These are phyloP conservation scores for Pistacia vera DNA, from an alignment of 345 rosid genomes.

Conservation along the genomic window DNA sequence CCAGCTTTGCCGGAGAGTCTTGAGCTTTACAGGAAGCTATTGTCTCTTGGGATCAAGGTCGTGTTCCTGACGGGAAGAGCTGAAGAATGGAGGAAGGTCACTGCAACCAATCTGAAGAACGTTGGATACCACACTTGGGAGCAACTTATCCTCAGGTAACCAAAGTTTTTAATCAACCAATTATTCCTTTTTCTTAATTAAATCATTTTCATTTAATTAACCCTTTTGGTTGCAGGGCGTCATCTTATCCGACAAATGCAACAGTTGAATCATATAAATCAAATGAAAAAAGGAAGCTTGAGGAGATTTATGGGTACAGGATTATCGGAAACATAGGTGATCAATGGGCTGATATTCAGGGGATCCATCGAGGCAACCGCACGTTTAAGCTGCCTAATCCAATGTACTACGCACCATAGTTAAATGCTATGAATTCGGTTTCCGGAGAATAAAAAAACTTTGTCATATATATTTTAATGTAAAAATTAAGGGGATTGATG, in stretches of 20 bases:
- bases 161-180: too few species aligned
- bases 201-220: too few species aligned
- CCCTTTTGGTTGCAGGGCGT: not conserved
- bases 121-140: slow-evolving; percentile 45
- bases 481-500: too few species aligned
- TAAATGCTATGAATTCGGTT: too few species aligned
- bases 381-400: slow-evolving; percentile 55
- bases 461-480: too few species aligned
- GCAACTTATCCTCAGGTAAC: slow-evolving; percentile 41
- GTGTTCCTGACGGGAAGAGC: slow-evolving; percentile 47
- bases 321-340: slow-evolving; percentile 49
- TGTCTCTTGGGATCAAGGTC: slow-evolving; percentile 34
- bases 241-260: slow-evolving; percentile 16
- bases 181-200: too few species aligned
- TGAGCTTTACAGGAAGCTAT: slow-evolving; percentile 29
- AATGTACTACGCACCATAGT: not conserved
- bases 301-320: slow-evolving; percentile 29
- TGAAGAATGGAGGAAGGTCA: slow-evolving; percentile 27
- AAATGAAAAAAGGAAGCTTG: slow-evolving; percentile 32
- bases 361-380: slow-evolving; percentile 26
- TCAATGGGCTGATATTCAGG: slow-evolving; percentile 46
- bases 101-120: slow-evolving; percentile 27
- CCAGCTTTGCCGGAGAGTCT: slow-evolving; percentile 46
- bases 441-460: too few species aligned
- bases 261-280: slow-evolving; percentile 33